Base-by-base conservation (phyloP, 202 grass and related monocot species). In the Brachypodium distachyon region DNA sequence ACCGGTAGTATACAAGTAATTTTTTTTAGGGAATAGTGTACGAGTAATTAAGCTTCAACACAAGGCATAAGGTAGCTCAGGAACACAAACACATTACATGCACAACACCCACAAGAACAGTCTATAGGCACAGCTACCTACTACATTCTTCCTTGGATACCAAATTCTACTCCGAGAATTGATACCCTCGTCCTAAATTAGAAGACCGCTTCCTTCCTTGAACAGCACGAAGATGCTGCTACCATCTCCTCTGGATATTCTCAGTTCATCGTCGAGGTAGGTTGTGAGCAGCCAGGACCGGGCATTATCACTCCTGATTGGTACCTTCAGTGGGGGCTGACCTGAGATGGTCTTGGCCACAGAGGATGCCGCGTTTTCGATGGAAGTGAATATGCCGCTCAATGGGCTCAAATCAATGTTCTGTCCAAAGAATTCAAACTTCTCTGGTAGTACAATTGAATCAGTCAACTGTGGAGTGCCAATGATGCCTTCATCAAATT, bases 271-370 rank as follows among this genome's bases (percentile, higher is more conserved):
- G 13, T 98, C 95, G 34, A 98, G 91, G 77, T 90, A 98, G 56
- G 95, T 98, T 39, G 95, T 98, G 61, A 98, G 91, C 80, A 98
- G 62, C 95, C 95, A 98, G 4, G 95, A 94, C 23, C 86, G 75
- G 0, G 86, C 91, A 1, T 84, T 90, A 25, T 77, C 67, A 13
- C 84, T 90, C 58, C 46, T 77, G 27, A 98, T 86, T 4, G 95
- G 89, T 65, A 98, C 85, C 67, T 92, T 98, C 23, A 94, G 72
- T n/a, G 95, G 95, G 12, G 95, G 95, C 74, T 92, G 95, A n/a
- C 87, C 89, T n/a, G 95, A 98, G 52, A 98, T 92, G 38, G 95
- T 98, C 47, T 65, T 92, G 12, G 87, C 95, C 6, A 98, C 95
- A 0, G 91, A 98, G 36, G 95, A 90, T 39, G 95, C 95, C 8